A percentile compares a stretch with the other conserved stretches of the same genome.
phyloP scores from a whole-genome alignment of 2,329 filamentous ascomycete species.

The Thermothelomyces thermophilus region DNA sequence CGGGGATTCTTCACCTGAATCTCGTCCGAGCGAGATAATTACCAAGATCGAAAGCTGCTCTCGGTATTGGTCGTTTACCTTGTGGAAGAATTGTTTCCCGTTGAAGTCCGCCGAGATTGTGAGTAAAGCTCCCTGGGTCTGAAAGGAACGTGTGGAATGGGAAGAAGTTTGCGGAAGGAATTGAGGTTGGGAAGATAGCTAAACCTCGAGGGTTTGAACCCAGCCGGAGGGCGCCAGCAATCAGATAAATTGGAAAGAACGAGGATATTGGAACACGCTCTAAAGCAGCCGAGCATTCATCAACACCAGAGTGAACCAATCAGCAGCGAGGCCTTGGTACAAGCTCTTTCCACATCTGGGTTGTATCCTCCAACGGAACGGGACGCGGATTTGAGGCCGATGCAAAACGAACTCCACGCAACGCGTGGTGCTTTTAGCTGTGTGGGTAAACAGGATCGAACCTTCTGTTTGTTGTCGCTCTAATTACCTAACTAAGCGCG shows the following conservation, averaged over 20 bases:
- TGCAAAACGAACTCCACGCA: too few relatives aligned
- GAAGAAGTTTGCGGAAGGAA: background rate
- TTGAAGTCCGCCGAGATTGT: background rate
- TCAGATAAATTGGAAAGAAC: background rate
- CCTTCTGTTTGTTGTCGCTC: too few relatives aligned
- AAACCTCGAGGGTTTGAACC: background rate
- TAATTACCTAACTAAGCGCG: too few relatives aligned
- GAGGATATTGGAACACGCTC: background rate
- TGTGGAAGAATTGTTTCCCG: slow-evolving; percentile 2
- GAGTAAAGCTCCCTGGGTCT: background rate
- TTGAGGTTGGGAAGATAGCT: background rate
- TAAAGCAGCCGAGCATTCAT: too few relatives aligned
- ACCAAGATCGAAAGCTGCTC: background rate
- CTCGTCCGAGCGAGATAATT: background rate
- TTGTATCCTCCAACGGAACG: background rate
- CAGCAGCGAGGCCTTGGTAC: background rate
- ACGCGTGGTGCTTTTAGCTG: too few relatives aligned
- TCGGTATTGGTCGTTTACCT: slow-evolving; percentile 2
- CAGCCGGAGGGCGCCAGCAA: background rate
- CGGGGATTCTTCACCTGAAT: slow-evolving; percentile 13
- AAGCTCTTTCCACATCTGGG: background rate
- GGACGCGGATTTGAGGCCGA: too few relatives aligned
- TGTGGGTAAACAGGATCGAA: too few relatives aligned
- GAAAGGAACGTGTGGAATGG: background rate
- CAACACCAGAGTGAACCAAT: background rate